A percentile compares a stretch with the other conserved stretches of the same genome.
Evolutionary conservation across 1,284 basidiomycete species (phyloP).

Genomic region (Sanghuangporus baumii): DNA sequence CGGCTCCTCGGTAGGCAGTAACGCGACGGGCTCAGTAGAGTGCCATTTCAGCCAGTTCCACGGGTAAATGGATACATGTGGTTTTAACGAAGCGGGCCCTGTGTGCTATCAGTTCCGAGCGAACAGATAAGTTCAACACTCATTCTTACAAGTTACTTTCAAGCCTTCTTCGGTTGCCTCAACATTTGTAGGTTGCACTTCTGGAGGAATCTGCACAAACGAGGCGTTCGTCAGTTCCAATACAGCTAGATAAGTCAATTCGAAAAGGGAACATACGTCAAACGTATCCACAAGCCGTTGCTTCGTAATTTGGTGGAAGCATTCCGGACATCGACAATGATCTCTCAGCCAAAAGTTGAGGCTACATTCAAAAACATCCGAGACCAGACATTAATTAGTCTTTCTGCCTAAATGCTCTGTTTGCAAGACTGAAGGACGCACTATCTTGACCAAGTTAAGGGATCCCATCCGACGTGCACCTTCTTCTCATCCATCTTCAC

Average conservation of each 20-base stretch:
- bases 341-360: constrained; percentile 74
- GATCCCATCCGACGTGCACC: constrained; percentile 65
- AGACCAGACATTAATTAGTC: neutral
- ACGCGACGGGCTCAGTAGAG: constrained; percentile 66
- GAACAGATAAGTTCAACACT: neutral
- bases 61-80: constrained; percentile 77
- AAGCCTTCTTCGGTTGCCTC: constrained; percentile 62
- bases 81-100: constrained; percentile 54
- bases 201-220: constrained; percentile 59
- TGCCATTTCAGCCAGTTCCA: constrained; percentile 79
- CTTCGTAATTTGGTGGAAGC: constrained; percentile 87
- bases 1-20: constrained; percentile 37
- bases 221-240: neutral
- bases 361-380: constrained; percentile 30
- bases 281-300: constrained; percentile 87
- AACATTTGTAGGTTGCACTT: constrained; percentile 63
- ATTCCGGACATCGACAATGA: constrained; percentile 86
- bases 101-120: neutral
- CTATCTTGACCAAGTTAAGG: constrained; percentile 64
- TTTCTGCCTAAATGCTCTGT: neutral
- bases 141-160: constrained; percentile 56
- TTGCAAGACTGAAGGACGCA: constrained; percentile 32
- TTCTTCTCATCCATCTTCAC: constrained; percentile 51
- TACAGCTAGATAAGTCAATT: neutral
- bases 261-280: constrained; percentile 45